Evolutionary conservation across 176 grass and related monocot genomes (phyloP).

Genomic region (Dactylis glomerata): DNA sequence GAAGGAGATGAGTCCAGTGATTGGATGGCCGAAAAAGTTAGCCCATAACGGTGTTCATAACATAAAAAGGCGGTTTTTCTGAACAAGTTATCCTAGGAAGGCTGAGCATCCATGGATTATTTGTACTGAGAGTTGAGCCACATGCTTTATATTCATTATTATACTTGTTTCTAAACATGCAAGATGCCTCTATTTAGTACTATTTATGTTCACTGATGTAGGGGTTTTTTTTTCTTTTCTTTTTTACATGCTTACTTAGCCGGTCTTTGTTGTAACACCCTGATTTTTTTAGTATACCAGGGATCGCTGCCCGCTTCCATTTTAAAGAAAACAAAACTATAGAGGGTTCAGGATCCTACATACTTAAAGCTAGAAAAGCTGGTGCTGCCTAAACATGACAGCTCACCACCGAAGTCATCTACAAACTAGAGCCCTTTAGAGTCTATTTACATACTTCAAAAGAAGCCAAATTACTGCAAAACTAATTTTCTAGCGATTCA

Average conservation of each 20-base stretch:
- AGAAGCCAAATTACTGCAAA: too few relatives aligned
- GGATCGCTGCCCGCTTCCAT: too few relatives aligned
- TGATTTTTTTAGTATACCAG: too few relatives aligned
- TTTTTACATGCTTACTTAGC: not conserved
- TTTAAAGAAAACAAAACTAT: too few relatives aligned
- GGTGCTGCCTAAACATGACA: too few relatives aligned
- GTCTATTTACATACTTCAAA: too few relatives aligned
- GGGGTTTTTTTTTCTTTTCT: not conserved
- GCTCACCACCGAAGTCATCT: too few relatives aligned
- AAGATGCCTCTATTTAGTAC: not conserved
- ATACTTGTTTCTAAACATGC: not conserved
- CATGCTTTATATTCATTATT: not conserved
- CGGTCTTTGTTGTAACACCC: not conserved
- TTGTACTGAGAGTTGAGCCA: not conserved
- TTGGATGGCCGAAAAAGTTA: slow-evolving; percentile 62
- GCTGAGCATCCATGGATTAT: not conserved
- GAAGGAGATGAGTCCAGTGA: slow-evolving; percentile 31
- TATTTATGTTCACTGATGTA: not conserved
- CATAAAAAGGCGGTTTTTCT: not conserved
- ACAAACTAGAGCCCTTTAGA: too few relatives aligned
- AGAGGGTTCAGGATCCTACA: too few relatives aligned
- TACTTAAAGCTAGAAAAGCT: too few relatives aligned
- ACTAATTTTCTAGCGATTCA: too few relatives aligned
- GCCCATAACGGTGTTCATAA: slow-evolving; percentile 27
- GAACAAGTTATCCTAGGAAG: too few relatives aligned